These are phyloP conservation scores for Licmophora abbreviata DNA, from an alignment of 108 stramenopile genomes.

Conservation along the genomic window DNA sequence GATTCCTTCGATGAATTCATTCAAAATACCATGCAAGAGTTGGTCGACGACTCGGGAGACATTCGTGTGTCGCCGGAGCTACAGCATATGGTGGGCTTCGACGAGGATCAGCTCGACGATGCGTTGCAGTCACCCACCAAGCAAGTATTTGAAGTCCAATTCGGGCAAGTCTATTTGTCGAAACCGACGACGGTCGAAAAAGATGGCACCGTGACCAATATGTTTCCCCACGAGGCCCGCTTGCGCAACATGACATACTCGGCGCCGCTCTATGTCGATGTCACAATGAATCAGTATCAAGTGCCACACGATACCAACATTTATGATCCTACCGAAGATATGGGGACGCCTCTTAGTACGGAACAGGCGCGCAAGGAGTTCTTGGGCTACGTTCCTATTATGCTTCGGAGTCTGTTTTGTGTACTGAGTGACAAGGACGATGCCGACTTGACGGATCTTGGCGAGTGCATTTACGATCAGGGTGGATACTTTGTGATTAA, in stretches of 20 bases:
- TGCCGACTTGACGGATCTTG: slow-evolving; percentile 91
- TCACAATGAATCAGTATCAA: slow-evolving; percentile 72
- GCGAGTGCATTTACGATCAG: slow-evolving; percentile 99
- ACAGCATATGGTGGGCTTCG: slow-evolving; percentile 85
- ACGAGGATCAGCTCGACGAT: slow-evolving; percentile 63
- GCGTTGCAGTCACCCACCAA: slow-evolving; percentile 33
- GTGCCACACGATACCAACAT: slow-evolving; percentile 70
- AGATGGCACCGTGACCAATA: slow-evolving; percentile 89
- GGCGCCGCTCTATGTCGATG: slow-evolving; percentile 92
- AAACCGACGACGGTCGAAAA: slow-evolving; percentile 89
- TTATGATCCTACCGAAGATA: slow-evolving; percentile 63
- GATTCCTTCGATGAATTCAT: slow-evolving; percentile 99
- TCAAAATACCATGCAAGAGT: slow-evolving; percentile 96
- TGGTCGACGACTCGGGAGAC: slow-evolving; percentile 91
- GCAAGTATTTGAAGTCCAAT: slow-evolving; percentile 85
- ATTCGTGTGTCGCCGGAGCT: slow-evolving; percentile 89
- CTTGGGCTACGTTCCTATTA: slow-evolving; percentile 97
- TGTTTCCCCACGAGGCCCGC: slow-evolving; percentile 97
- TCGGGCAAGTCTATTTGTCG: slow-evolving; percentile 92
- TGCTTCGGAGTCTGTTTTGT: slow-evolving; percentile 92
- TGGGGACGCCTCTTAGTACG: slow-evolving; percentile 64
- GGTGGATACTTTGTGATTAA: slow-evolving; percentile 99
- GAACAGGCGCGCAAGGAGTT: slow-evolving; percentile 86
- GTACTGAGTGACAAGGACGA: slow-evolving; percentile 91
- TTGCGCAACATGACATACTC: slow-evolving; percentile 95